Base-by-base conservation (phyloP, 2,329 filamentous ascomycete genomes). In the Fusarium humuli region DNA sequence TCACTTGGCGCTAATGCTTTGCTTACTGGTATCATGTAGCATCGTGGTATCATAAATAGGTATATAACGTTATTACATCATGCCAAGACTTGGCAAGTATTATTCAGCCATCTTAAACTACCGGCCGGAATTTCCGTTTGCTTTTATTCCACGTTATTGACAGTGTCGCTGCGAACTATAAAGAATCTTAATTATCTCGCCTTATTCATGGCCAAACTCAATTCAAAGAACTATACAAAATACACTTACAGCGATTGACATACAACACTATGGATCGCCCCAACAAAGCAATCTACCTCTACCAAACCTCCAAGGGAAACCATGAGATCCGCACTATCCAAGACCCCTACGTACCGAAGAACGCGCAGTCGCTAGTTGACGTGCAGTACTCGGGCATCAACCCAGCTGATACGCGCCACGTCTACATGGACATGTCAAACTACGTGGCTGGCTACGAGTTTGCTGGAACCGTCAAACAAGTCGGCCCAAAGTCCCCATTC, bases 301-400 rank as follows among this genome's bases (percentile, higher is more conserved):
- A 37, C 18, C 34, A 12, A n/a, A n/a, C 18, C 23, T 27, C 52
- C 0, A 2, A n/a, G 0, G 52, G 61, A 6, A 50, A 47, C 1
- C 61, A 65, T 58, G 61, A 65, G 3, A 6, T 58, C 0, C 60
- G 61, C 1, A 29, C 14, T 0, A 59, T 59, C 6, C 7, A 52
- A n/a, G 52, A 65, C 4, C 18, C n/a, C 0, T 70, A 69, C 3
- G 2, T 57, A 1, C 67, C 61, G 1, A 27, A 49, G 2, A 13
- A 23, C 0, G 52, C 46, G 9, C 66, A 69, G 1, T 67, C 67
- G 0, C 47, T 69, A 6, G 56, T 69, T 11, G 42, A 69, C n/a
- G 67, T 69, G 22, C 56, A 67, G 6, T 70, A 69, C 18, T 69
- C 67, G 0, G 66, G 56, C 6, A 70, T 69, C n/a, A 69, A 69